Base-by-base conservation (phyloP, 2,329 filamentous ascomycete genomes). In the Incumbomyces delicatus region DNA sequence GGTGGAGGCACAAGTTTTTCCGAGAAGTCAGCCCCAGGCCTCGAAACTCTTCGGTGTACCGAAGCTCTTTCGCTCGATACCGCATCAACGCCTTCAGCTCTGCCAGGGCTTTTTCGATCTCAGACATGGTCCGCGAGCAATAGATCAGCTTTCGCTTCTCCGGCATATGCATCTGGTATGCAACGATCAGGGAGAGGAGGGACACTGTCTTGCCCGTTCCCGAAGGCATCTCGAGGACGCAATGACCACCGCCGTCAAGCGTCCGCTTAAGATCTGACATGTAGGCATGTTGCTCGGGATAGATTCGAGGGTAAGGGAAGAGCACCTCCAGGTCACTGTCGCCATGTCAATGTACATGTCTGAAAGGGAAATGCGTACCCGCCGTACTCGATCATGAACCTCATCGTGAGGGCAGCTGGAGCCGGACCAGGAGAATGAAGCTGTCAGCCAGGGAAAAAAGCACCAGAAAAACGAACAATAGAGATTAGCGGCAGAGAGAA, bases 81-180 rank as follows among this genome's bases (percentile, higher is more conserved):
- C 94, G 94, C 89, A 98, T 98, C 44, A 98, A 69, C 18, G 81
- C 82, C 63, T 92, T 88, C 57, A 98, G 65, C 66, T 98, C 92
- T 8, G 87, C 86, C 44, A 98, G 68, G 0, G 94, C 92, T 68
- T 98, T 98, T 64, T 98, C 92, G 60, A 98, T 98, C 70, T 98
- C 92, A 32, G 92, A 98, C 89, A 98, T 98, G 47, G 92, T 98
- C 70, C 92, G 88, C 53, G 92, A 98, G 72, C 92, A 98, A 68
- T 98, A 98, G 47, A 98, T 95, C 43, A 98, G 80, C 67, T 98
- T 98, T 47, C 94, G 77, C 59, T 92, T 87, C 62, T 95, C 87
- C 2, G 89, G 87, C 60, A 90, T 89, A 63, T 89, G 83, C 63
- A 92, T 86, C 66, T 98, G 94, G 60, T 98, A 98, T 35, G 92